These are phyloP conservation scores for Hibiscus mutabilis DNA, from an alignment of 345 rosid species.

Conservation along the genomic window DNA sequence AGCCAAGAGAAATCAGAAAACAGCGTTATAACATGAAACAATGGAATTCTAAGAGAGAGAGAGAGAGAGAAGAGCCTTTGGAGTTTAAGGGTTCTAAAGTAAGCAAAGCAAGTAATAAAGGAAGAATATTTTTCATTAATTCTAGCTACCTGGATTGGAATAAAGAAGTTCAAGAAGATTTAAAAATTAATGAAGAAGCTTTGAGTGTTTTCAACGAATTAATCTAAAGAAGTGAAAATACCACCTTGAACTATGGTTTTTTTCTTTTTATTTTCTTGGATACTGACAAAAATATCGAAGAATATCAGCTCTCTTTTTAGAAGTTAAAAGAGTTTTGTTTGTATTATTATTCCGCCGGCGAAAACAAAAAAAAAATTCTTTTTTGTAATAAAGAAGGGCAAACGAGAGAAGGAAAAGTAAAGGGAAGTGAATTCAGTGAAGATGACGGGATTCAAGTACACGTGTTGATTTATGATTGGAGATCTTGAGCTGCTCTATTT, in stretches of 20 bases:
- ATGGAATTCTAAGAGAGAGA: neutral
- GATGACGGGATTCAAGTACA: neutral
- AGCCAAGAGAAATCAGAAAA: neutral
- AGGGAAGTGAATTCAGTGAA: neutral
- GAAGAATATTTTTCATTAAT: neutral
- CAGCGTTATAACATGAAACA: neutral
- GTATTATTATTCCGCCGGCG: neutral
- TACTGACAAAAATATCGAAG: conserved; percentile 20
- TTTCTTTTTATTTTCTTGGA: neutral
- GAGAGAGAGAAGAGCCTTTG: neutral
- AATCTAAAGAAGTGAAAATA: no score
- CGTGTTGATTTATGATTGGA: neutral
- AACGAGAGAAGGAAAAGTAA: neutral
- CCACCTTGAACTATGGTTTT: neutral
- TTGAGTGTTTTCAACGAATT: no score
- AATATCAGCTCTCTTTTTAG: neutral
- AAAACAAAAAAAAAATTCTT: neutral
- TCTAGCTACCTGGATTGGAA: neutral
- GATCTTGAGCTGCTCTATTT: neutral
- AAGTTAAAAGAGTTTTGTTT: neutral
- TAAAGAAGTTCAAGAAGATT: no score
- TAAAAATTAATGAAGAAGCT: no score
- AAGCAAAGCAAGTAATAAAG: neutral
- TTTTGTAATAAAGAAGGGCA: neutral
- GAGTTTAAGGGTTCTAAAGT: neutral